phyloP scores from a whole-genome alignment of 148 eudicot species.

The Camellia sinensis region DNA sequence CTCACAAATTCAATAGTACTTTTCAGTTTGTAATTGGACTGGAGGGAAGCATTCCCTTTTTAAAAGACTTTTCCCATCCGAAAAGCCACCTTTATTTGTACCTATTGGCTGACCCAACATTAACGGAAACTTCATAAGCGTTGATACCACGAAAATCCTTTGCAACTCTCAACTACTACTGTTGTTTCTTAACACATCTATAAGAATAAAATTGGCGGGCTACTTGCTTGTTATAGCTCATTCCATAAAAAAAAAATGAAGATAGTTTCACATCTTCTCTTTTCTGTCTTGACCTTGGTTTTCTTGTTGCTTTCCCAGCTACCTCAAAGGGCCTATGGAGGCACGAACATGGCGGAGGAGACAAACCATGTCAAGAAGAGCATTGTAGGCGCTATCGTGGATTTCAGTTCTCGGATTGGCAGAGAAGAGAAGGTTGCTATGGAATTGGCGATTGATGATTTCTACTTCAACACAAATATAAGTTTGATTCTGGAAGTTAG shows the following conservation, averaged over 20 bases:
- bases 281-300: neutral
- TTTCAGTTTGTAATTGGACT: no score
- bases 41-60: no score
- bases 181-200: no score
- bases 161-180: no score
- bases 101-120: no score
- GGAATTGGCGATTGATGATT: conserved; percentile 13
- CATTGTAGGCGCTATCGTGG: conserved; percentile 8
- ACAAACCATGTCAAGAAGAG: neutral
- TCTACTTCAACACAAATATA: neutral
- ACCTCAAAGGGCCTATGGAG: neutral
- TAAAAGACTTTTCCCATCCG: no score
- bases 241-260: neutral
- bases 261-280: neutral
- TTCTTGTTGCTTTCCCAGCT: neutral
- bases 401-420: conserved; percentile 5
- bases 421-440: conserved; percentile 3
- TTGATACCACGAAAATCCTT: no score
- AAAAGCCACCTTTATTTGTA: no score
- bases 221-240: neutral
- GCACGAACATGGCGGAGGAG: neutral
- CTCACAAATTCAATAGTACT: no score
- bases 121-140: no score
- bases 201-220: neutral
- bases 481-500: neutral